These are phyloP conservation scores for Fraxinus paxiana DNA, from an alignment of 305 asterid species.

Conservation along the genomic window DNA sequence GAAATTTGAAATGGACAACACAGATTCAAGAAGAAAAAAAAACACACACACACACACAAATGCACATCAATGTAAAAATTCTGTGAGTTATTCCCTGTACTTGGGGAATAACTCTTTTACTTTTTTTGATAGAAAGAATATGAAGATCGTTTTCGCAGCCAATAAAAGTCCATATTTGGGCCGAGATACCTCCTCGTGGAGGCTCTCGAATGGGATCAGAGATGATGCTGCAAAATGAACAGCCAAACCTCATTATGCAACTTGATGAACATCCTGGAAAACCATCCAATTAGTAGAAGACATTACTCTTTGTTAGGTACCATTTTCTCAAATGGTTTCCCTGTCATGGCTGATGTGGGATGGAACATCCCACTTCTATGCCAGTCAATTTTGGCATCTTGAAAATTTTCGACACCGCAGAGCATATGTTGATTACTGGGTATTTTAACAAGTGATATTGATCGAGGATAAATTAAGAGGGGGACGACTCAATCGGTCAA, in stretches of 20 bases:
- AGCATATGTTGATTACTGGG: background rate
- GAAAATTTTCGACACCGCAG: background rate
- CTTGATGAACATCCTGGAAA: background rate
- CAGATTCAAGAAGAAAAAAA: too few species aligned
- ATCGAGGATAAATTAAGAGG: background rate
- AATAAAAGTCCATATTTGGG: background rate
- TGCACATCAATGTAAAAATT: too few species aligned
- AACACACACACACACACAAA: too few species aligned
- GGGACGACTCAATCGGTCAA: background rate
- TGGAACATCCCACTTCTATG: background rate
- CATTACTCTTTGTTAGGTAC: background rate
- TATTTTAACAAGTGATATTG: background rate
- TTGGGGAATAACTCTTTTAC: background rate
- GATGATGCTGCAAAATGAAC: background rate
- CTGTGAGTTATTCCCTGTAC: too few species aligned
- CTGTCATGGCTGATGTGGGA: constrained; percentile 39
- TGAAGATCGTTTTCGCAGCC: background rate
- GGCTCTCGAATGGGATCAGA: background rate
- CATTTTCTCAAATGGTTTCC: constrained; percentile 28
- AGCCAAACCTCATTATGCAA: background rate
- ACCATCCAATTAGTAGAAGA: background rate
- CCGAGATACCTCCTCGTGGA: background rate
- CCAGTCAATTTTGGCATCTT: constrained; percentile 7
- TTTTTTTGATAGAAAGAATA: background rate
- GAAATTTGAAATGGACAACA: too few species aligned